phyloP scores from a whole-genome alignment of 371 early-diverging fungal species.

The Rhizopus arrhizus region DNA sequence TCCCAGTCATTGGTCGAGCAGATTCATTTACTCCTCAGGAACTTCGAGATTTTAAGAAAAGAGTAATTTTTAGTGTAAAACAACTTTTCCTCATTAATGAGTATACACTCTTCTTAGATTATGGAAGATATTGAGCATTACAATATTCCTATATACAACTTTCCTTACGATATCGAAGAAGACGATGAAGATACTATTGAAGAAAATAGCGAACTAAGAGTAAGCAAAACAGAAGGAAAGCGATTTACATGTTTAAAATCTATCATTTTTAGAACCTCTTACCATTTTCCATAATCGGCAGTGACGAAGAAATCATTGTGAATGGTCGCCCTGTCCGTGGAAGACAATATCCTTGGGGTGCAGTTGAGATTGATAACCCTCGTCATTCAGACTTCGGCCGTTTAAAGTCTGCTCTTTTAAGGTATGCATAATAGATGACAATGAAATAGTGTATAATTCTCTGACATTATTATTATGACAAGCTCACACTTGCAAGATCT shows the following conservation, averaged over 20 bases:
- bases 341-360: conserved; percentile 99
- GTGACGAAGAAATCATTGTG: conserved; percentile 87
- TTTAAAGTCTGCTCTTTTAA: conserved; percentile 88
- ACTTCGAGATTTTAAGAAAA: conserved; percentile 80
- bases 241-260: neutral
- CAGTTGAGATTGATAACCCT: conserved; percentile 89
- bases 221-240: conserved; percentile 16
- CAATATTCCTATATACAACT: conserved; percentile 88
- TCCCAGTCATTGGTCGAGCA: conserved; percentile 87
- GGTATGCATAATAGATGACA: conserved; percentile 33
- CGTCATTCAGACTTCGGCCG: conserved; percentile 97
- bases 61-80: conserved; percentile 49
- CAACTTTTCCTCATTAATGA: neutral
- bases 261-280: conserved; percentile 63
- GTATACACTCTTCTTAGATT: conserved; percentile 43
- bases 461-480: conserved; percentile 6
- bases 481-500: conserved; percentile 94
- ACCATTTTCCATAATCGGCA: conserved; percentile 97
- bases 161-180: conserved; percentile 77
- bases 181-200: conserved; percentile 93
- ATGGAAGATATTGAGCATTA: conserved; percentile 94
- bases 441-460: too few relatives aligned
- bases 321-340: conserved; percentile 84
- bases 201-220: conserved; percentile 92
- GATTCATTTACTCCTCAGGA: conserved; percentile 79